Evolutionary conservation across 2,329 filamentous ascomycete species (phyloP).

Genomic region (Nannizziopsis arthrosporioides): DNA sequence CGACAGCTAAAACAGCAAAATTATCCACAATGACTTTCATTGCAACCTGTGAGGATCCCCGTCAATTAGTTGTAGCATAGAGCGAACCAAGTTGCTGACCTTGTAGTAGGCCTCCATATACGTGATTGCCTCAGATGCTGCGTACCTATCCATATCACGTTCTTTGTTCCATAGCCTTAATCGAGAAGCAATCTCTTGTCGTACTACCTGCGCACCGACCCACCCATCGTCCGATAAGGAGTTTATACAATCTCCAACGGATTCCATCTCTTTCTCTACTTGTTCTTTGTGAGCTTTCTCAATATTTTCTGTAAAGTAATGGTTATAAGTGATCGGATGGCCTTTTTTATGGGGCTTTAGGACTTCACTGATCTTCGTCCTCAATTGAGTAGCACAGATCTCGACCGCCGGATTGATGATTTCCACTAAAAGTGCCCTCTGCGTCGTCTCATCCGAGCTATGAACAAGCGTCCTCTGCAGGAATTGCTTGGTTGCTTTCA

Average conservation of each 20-base stretch:
- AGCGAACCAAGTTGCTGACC: conserved; percentile 18
- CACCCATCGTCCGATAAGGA: no score
- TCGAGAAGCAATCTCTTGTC: no score
- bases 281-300: conserved; percentile 13
- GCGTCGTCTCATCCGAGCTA: conserved; percentile 31
- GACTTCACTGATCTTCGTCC: conserved; percentile 34
- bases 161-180: conserved; percentile 14
- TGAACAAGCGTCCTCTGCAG: conserved; percentile 25
- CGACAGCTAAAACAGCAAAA: conserved; percentile 29
- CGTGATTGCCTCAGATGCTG: conserved; percentile 30
- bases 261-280: neutral
- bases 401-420: conserved; percentile 36
- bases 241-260: neutral
- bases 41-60: conserved; percentile 28
- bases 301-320: conserved; percentile 27
- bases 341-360: conserved; percentile 37
- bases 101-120: conserved; percentile 39
- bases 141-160: conserved; percentile 28
- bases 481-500: conserved; percentile 24
- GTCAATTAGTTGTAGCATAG: neutral
- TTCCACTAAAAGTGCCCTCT: conserved; percentile 20
- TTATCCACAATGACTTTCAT: conserved; percentile 33
- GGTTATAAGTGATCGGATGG: conserved; percentile 29
- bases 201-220: no score
- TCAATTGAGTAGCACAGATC: conserved; percentile 16